Evolutionary conservation across 495 filamentous ascomycete genomes (phyloP).

Genomic region (Cercophora newfieldiana): DNA sequence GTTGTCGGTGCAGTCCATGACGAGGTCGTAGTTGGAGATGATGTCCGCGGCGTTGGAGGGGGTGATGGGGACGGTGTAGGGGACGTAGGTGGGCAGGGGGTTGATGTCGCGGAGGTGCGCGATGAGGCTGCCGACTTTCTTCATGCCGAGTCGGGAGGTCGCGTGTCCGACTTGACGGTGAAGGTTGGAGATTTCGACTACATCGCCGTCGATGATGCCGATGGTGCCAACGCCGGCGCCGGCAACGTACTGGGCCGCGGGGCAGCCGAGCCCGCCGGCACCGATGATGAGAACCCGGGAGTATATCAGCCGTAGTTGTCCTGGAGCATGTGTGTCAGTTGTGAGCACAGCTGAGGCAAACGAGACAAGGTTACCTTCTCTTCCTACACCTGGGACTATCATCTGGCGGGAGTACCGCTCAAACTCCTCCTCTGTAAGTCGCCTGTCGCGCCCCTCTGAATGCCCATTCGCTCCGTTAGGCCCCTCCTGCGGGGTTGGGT

Average conservation of each 20-base stretch:
- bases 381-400: slow-evolving; percentile 81
- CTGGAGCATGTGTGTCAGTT: slow-evolving; percentile 41
- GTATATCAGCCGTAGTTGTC: slow-evolving; percentile 74
- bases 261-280: slow-evolving; percentile 88
- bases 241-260: slow-evolving; percentile 85
- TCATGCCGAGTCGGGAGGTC: slow-evolving; percentile 66
- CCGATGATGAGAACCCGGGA: slow-evolving; percentile 81
- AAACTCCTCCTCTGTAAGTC: slow-evolving; percentile 32
- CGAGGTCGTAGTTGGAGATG: slow-evolving; percentile 70
- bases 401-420: slow-evolving; percentile 86
- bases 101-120: slow-evolving; percentile 67
- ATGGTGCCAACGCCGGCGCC: slow-evolving; percentile 83
- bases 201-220: slow-evolving; percentile 84
- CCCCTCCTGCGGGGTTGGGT: neutral
- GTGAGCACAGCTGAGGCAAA: neutral
- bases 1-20: slow-evolving; percentile 94
- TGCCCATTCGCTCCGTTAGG: neutral
- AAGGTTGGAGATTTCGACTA: slow-evolving; percentile 85
- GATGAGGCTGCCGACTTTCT: slow-evolving; percentile 80
- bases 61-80: slow-evolving; percentile 61
- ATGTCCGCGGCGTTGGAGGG: slow-evolving; percentile 63
- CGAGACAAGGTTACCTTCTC: slow-evolving; percentile 57
- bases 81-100: slow-evolving; percentile 61
- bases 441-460: neutral
- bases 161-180: slow-evolving; percentile 88